Conservation (phyloP, 768 basidiomycete genomes). For the Leucosporidium creatinivorum region DNA sequence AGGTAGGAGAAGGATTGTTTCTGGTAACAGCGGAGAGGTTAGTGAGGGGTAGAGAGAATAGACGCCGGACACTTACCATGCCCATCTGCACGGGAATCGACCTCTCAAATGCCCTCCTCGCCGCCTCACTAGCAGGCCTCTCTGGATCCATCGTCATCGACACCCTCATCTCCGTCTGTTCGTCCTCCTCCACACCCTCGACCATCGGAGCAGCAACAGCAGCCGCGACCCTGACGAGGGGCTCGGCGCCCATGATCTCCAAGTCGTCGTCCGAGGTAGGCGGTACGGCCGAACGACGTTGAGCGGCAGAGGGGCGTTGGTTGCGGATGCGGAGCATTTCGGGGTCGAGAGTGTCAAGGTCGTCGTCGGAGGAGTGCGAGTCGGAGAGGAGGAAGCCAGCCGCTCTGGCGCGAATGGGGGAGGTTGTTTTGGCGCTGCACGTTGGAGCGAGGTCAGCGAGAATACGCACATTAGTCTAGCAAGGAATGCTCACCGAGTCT, state of each 20-base stretch:
- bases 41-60: no score
- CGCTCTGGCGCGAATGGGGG: neutral
- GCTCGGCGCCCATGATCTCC: neutral
- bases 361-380: neutral
- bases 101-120: no score
- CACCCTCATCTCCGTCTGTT: no score
- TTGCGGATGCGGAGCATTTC: neutral
- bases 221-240: no score
- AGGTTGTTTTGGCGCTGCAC: neutral
- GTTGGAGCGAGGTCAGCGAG: neutral
- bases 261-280: neutral
- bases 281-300: neutral
- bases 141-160: no score
- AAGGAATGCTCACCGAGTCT: neutral
- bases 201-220: no score
- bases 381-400: neutral
- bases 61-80: no score
- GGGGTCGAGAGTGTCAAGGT: neutral
- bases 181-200: no score
- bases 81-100: no score
- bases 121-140: no score
- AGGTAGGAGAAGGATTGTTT: conserved; percentile 14
- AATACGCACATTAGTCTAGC: no score
- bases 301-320: neutral
- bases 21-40: neutral